Evolutionary conservation across 495 filamentous ascomycete genomes (phyloP), one percentile per base, ranked within the genome.

Genomic region (Acidiella bohemica): DNA sequence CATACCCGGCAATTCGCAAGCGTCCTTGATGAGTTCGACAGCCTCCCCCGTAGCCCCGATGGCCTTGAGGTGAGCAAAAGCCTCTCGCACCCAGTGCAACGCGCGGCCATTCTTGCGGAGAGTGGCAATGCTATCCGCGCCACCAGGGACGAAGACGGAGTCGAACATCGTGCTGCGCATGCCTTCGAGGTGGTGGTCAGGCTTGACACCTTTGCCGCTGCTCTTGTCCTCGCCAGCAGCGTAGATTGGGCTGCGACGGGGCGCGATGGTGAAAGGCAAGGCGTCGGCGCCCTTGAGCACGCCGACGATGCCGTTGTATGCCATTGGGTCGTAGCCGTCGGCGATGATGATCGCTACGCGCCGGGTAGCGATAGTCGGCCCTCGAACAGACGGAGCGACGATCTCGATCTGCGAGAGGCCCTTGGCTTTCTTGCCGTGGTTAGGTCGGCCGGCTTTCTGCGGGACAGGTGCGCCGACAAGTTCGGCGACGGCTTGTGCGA

Each of bases 161-260:
- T 93, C 87, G 48, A 93, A 88, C 62, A 93, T 72, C 3, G 84
- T 93, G 3, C 76, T 83, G 26, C 84, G 78, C 74, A 80, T 74
- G 4, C 80, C 84, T 36, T 84, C 75, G 43, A 90, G 72, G 53
- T 87, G 80, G 52, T 93, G 83, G 46, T 90, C 80, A 0, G 87
- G 75, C 21, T 68, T 60, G 0, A 82, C 63, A 12, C 72, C 76
- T 32, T 71, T 63, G 46, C 65, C 61, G 7, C 51, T 42, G 8
- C 38, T 45, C 36, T 60, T 61, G 16, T 58, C 55, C 47, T 68
- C 67, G 18, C 67, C 71, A 0, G 66, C 69, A 9, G 81, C 65
- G 17, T 63, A 73, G 39, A 90, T 67, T 22, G 71, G 61, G 53
- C 61, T 69, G 10, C 80, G 65, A 12, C 68, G 64, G 0, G 76